phyloP scores from a whole-genome alignment of 345 rosid species.

The Raphanus raphanistrum region DNA sequence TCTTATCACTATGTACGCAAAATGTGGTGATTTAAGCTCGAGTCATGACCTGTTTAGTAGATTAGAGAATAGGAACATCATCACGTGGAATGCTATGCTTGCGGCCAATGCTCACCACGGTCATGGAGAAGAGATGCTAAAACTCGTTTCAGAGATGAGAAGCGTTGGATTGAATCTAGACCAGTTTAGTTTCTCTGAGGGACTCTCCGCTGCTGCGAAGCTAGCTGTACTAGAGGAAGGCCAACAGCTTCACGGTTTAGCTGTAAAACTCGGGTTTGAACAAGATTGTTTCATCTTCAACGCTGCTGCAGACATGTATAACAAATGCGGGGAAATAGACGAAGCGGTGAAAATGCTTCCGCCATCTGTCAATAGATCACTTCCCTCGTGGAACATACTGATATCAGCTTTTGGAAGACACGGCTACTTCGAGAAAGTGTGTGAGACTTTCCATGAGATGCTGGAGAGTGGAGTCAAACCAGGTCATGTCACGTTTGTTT shows the following conservation, averaged over 20 bases:
- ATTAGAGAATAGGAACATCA: constrained; percentile 45
- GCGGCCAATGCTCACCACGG: constrained; percentile 75
- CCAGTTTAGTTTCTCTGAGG: constrained; percentile 74
- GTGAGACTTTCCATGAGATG: constrained; percentile 77
- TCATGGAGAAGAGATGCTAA: constrained; percentile 64
- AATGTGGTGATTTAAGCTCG: constrained; percentile 67
- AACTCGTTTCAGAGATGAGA: constrained; percentile 59
- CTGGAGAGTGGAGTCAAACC: constrained; percentile 57
- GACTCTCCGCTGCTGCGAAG: constrained; percentile 76
- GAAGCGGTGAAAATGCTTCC: constrained; percentile 62
- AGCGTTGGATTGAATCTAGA: constrained; percentile 56
- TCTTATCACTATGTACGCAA: constrained; percentile 79
- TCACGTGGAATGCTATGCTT: constrained; percentile 78
- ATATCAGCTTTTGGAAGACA: constrained; percentile 85
- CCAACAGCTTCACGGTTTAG: constrained; percentile 67
- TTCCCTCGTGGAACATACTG: constrained; percentile 78
- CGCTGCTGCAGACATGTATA: constrained; percentile 87
- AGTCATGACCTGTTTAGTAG: constrained; percentile 54
- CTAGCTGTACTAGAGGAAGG: constrained; percentile 86
- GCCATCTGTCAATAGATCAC: constrained; percentile 43
- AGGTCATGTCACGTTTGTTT: constrained; percentile 81
- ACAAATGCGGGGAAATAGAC: constrained; percentile 75
- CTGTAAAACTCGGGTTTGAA: constrained; percentile 64
- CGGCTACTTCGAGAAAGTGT: constrained; percentile 60
- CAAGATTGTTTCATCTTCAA: constrained; percentile 57